Percentiles rank a stretch among this genome's conserved stretches.
Evolutionary conservation across 371 early-diverging fungal species (phyloP).

Genomic region (Mucor indicus): DNA sequence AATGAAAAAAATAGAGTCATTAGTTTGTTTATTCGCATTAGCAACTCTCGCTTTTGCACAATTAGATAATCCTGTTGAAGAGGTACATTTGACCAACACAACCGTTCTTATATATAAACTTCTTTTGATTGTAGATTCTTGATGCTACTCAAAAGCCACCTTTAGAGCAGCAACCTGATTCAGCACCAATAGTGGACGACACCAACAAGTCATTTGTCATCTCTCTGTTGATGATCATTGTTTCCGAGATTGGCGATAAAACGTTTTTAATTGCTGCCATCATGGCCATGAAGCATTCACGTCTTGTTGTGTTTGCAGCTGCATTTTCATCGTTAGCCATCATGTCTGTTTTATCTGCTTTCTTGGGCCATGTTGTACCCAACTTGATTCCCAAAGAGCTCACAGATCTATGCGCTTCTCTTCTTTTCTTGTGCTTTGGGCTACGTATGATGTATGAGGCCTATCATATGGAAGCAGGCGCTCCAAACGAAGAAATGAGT

Average conservation of each 20-base stretch:
- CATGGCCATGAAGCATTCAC: constrained; percentile 93
- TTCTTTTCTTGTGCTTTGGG: constrained; percentile 91
- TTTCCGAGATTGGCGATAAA: constrained; percentile 97
- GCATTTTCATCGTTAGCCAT: constrained; percentile 83
- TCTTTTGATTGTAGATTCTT: background rate
- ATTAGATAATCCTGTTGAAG: constrained; percentile 23
- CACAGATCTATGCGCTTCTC: constrained; percentile 79
- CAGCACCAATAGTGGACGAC: background rate
- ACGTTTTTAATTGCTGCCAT: constrained; percentile 96
- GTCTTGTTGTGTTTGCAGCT: constrained; percentile 82
- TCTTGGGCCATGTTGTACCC: constrained; percentile 87
- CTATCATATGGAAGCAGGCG: constrained; percentile 83
- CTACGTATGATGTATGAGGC: constrained; percentile 85
- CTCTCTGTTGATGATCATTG: constrained; percentile 80
- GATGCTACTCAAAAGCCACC: background rate
- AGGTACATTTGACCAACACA: no score
- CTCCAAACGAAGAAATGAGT: constrained; percentile 82
- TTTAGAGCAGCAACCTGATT: background rate
- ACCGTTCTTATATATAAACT: no score
- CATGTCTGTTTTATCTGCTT: constrained; percentile 94
- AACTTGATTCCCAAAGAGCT: constrained; percentile 79
- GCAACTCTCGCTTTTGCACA: constrained; percentile 11
- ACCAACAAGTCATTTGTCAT: constrained; percentile 42
- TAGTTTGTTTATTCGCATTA: background rate
- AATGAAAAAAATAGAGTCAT: background rate